Base-by-base conservation (phyloP, 2,329 filamentous ascomycete species). In the Furcasterigmium furcatum region DNA sequence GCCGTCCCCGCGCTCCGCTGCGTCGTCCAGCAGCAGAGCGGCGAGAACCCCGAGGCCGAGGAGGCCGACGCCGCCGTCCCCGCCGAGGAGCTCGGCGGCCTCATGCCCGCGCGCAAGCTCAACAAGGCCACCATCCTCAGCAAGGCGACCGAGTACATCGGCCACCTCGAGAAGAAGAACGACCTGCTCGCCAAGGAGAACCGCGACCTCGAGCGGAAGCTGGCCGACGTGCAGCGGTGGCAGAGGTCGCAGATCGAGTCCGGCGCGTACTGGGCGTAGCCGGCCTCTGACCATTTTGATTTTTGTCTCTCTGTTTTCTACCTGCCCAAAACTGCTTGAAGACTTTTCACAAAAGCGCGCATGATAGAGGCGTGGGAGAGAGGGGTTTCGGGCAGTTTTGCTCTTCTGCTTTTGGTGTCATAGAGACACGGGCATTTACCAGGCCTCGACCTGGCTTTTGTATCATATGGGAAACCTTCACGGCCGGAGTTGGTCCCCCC, bases 1-100 rank as follows among this genome's bases (percentile, higher is more conserved):
- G 84, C 85, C 41, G 85, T 92, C 1, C 67, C 68, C 18, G 61
- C 70, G 0, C 62, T 76, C 44, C 63, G 73, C 10, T 56, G 70
- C 20, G 60, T 62, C 39, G 58, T 60, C 18, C 60, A 62, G 41
- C 55, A 60, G 36, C 57, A 58, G 5, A 18, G 12, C 16, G 50
- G 45, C 19, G 32, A 18, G 24, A 55, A 53, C 43, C 54, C 44
- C n/a, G 44, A 51, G 4, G 52, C 46, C 4, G 51, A 44, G 13
- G 46, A 44, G 18, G 43, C 43, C 16, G 57, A 56, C 22, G 54
- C 55, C 16, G 46, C 51, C 12, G 56, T 48, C 9, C 55, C 52
- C n/a, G 44, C 49, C 21, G 57, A 58, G 36, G 56, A 61, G 51
- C 45, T 61, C 29, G 55, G 56, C 47, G 63, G 62, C 7, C 52